phyloP scores from a whole-genome alignment of 2,329 filamentous ascomycete species.

The Trichoderma breve region DNA sequence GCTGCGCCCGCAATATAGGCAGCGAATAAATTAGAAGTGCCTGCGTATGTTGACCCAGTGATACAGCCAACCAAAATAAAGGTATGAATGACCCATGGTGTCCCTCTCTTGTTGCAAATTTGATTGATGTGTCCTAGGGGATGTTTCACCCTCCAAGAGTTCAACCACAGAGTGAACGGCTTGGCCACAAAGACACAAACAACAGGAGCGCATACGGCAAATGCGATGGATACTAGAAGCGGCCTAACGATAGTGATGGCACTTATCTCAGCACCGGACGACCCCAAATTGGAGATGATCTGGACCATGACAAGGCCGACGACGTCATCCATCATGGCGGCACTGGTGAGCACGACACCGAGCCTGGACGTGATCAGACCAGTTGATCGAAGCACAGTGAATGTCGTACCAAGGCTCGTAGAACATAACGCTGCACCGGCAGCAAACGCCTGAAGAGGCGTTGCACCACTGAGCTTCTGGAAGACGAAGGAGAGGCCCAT shows the following conservation, averaged over 20 bases:
- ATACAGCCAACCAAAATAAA: constrained; percentile 49
- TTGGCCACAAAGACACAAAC: constrained; percentile 44
- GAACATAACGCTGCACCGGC: constrained; percentile 72
- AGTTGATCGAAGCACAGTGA: constrained; percentile 51
- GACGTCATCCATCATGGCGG: constrained; percentile 81
- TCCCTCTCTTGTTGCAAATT: constrained; percentile 26
- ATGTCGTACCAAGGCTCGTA: constrained; percentile 70
- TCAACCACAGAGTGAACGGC: constrained; percentile 41
- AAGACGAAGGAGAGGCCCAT: constrained; percentile 66
- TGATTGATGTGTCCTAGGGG: constrained; percentile 25
- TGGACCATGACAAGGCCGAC: constrained; percentile 75
- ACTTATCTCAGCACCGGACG: constrained; percentile 24
- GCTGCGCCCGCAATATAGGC: constrained; percentile 61
- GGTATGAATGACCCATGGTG: constrained; percentile 48
- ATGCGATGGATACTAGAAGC: constrained; percentile 49
- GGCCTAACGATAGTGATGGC: constrained; percentile 44
- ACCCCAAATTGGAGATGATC: constrained; percentile 65
- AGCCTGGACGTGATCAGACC: constrained; percentile 44
- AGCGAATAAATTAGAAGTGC: constrained; percentile 61
- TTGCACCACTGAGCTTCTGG: constrained; percentile 47
- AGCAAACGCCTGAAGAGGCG: constrained; percentile 63
- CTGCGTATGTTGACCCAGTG: constrained; percentile 54
- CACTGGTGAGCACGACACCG: constrained; percentile 65
- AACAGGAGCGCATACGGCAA: constrained; percentile 48
- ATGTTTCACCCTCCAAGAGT: constrained; percentile 30